Evolutionary conservation across 129 eudicot species (phyloP), one percentile per base, ranked within the genome.

Genomic region (Gnaphalium uliginosum): DNA sequence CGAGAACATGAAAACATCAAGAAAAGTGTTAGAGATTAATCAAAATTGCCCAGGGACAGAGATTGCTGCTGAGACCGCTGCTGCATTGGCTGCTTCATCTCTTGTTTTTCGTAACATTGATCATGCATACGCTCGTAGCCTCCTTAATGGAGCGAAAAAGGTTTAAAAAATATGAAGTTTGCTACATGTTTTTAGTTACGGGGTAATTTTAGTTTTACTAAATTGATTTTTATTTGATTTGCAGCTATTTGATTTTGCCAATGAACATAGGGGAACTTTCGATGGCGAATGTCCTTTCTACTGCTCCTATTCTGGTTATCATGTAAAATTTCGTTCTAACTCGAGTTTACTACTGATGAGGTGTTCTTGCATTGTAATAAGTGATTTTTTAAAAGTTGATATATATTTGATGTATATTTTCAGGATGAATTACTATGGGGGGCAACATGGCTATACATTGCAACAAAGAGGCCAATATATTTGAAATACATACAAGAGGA

Each of bases 281-380:
- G 92, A 89, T 71, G 98, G 98, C 37, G 96, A 86, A 85, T 92
- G 98, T 76, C 98, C 96, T 17, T 92, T 87, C 86, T 92, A 92
- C 78, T 92, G 98, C 81, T 92, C 98, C 33, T 84, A 19, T 72
- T 92, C 98, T 0, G 98, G 98, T 69, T 89, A 53, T 72, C 83
- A 90, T 69, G 97, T 89, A 89, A 66, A 61, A 39, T 73, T 59
- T 5, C 29, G 4, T 18, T 66, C 48, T 26, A 24, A 1, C 46
- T 54, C 30, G 41, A 18, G 24, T 64, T 25, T 64, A 19, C 11
- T 21, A 7, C 22, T 8, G 26, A 26, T 10, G 33, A 61, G 2
- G n/a, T 13, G 17, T 63, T 14, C 15, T 29, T 63, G 43, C 33
- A 11, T 24, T 13, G 32, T 25, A 8, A 24, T 1, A 9, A 11